Base-by-base conservation (phyloP, 2,329 filamentous ascomycete genomes). In the Diaporthe australafricana region DNA sequence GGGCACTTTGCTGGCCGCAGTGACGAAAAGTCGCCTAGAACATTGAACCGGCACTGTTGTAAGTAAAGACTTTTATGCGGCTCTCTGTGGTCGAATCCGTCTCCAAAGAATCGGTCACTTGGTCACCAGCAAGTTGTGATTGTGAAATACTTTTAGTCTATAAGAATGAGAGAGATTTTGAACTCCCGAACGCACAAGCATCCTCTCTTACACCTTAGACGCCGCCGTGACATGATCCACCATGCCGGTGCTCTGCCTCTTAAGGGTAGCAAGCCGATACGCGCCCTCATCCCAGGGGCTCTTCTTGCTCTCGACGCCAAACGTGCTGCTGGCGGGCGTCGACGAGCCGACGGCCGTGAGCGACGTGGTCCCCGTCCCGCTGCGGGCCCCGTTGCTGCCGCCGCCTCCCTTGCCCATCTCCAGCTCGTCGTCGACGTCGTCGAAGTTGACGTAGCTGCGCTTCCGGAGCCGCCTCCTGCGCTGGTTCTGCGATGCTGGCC, bases 381-480 rank as follows among this genome's bases (percentile, higher is more conserved):
- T 55, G 17, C 27, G 50, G n/a, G n/a, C n/a, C 25, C 57, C 40
- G 40, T 25, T 63, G 57, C 57, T 30, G 8, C 40, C 40, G 27
- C 57, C 25, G 5, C 38, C n/a, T n/a, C n/a, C n/a, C n/a, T n/a
- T n/a, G 5, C 5, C 12, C 56, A 7, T 25, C 40, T 1, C 27
- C 57, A 35, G 32, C 32, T 9, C 9, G 32, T 27, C 48, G n/a
- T n/a, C n/a, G n/a, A n/a, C 60, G 27, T 35, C 60, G 42, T 63
- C 60, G n/a, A 63, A 48, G n/a, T 63, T 63, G 42, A 50, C 42
- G 30, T 63, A 63, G 60, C 60, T 63, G n/a, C 60, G 60, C 42
- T 48, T 63, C 20, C 60, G 42, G 20, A 63, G 60, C 60, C 42
- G 35, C 60, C 30, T 63, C 27, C 42, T 22, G 25, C 20, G 30